These are phyloP conservation scores for Glycine latifolia DNA, from an alignment of 306 rosid genomes.

Conservation along the genomic window DNA sequence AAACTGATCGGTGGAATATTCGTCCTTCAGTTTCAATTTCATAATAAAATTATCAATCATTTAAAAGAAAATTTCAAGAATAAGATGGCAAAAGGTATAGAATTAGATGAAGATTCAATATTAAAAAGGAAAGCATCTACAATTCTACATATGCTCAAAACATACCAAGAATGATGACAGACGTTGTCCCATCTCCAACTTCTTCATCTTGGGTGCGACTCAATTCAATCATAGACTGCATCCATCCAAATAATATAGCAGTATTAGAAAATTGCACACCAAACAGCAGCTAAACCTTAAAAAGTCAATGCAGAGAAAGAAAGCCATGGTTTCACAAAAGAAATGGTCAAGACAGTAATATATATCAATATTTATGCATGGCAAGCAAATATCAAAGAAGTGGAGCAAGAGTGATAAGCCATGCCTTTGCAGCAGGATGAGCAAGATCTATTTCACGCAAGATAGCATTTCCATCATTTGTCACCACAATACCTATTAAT, in stretches of 20 bases:
- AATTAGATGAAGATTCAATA: conserved; percentile 22
- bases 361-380: neutral
- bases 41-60: conserved; percentile 6
- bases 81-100: conserved; percentile 6
- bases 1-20: neutral
- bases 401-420: neutral
- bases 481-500: neutral
- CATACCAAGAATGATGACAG: conserved; percentile 13
- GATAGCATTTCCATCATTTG: neutral
- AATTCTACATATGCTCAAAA: neutral
- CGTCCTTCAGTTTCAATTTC: conserved; percentile 22
- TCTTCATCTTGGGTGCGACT: conserved; percentile 8
- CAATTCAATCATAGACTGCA: neutral
- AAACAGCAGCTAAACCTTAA: neutral
- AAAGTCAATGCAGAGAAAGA: neutral
- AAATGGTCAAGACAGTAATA: neutral
- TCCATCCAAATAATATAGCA: neutral
- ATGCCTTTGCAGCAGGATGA: conserved; percentile 8
- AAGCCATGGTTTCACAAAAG: neutral
- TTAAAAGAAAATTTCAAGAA: neutral
- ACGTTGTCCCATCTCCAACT: neutral
- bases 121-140: neutral
- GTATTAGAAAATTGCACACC: neutral
- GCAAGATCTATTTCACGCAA: neutral
- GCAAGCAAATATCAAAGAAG: neutral